Evolutionary conservation across 257 asterid genomes (phyloP).

Genomic region (Parsonsia alboflavescens): DNA sequence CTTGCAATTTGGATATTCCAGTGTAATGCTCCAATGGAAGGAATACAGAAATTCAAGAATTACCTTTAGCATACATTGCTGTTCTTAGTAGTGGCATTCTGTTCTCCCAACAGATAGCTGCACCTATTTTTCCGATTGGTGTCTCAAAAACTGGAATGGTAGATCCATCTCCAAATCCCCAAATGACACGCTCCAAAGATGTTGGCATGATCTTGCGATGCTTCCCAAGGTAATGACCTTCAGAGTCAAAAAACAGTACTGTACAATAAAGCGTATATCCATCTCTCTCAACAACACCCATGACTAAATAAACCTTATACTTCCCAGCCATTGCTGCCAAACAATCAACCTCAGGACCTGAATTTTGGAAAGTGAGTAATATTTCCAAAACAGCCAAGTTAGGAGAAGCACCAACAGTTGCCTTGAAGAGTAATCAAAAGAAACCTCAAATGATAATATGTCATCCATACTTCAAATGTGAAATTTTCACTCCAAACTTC

Average conservation of each 20-base stretch:
- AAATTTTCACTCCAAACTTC: background rate
- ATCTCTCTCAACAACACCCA: slow-evolving; percentile 89
- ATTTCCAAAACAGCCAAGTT: background rate
- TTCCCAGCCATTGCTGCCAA: slow-evolving; percentile 96
- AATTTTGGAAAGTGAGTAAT: slow-evolving; percentile 3
- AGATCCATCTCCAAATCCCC: slow-evolving; percentile 99
- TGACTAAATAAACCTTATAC: slow-evolving; percentile 78
- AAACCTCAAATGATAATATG: background rate
- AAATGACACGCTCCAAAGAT: slow-evolving; percentile 79
- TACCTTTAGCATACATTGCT: slow-evolving; percentile 93
- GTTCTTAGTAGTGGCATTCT: slow-evolving; percentile 93
- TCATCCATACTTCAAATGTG: background rate
- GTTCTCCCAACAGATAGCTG: slow-evolving; percentile 99
- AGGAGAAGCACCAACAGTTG: background rate
- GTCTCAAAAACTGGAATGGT: slow-evolving; percentile 93
- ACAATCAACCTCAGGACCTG: slow-evolving; percentile 94
- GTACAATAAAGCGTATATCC: slow-evolving; percentile 89
- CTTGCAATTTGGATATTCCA: background rate
- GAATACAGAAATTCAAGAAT: slow-evolving; percentile 1
- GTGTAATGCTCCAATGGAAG: background rate
- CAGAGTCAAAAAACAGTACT: slow-evolving; percentile 76
- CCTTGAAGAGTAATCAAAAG: background rate
- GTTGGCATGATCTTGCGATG: slow-evolving; percentile 95
- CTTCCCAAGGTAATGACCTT: slow-evolving; percentile 82
- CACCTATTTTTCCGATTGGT: slow-evolving; percentile 88